Base-by-base conservation (phyloP, 2,329 filamentous ascomycete genomes). In the Harringtonia lauricola region DNA sequence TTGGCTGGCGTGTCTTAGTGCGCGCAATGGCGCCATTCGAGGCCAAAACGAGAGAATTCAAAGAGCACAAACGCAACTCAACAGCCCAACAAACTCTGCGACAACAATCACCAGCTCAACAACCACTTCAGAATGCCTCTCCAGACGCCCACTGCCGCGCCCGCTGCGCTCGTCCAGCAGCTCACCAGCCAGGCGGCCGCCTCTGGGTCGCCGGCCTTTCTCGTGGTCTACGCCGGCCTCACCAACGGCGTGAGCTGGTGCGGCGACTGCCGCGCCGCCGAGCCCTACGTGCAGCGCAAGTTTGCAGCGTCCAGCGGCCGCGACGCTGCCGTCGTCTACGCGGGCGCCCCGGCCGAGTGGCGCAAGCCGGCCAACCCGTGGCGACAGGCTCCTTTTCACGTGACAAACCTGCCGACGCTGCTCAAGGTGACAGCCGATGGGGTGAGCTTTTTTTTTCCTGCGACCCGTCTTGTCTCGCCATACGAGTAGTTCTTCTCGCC, bases 191-290 rank as follows among this genome's bases (percentile, higher is more conserved):
- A 36, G 2, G 41, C 41, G 12, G 17, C 24, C 7, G n/a, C 22
- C 15, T 9, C 22, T 2, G 15, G 33, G 26, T 2, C 33, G 22
- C 41, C 41, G 4, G 14, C 34, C 7, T 42, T 30, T 9, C 34
- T 42, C 22, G 41, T 42, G 13, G 41, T 42, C 14, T 42, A 42
- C 26, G 41, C 41, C 18, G 34, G 41, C 14, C 41, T 42, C 41
- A 24, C 36, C 24, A 14, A 24, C 31, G 41, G 41, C 18, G 26
- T 34, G 34, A 42, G 41, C 41, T 42, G 41, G 41, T 42, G 41
- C 33, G 41, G 41, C 41, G 41, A 42, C 34, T 42, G 41, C 41
- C 33, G 34, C 31, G 26, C 28, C 8, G 41, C 41, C 41, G 41
- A 42, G 41, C 41, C 41, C 8, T 15, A 21, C 4, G 26, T 42